Evolutionary conservation across 2,329 filamentous ascomycete genomes (phyloP), one percentile per base, ranked within the genome.

Genomic region (Zopfia rhizophila): DNA sequence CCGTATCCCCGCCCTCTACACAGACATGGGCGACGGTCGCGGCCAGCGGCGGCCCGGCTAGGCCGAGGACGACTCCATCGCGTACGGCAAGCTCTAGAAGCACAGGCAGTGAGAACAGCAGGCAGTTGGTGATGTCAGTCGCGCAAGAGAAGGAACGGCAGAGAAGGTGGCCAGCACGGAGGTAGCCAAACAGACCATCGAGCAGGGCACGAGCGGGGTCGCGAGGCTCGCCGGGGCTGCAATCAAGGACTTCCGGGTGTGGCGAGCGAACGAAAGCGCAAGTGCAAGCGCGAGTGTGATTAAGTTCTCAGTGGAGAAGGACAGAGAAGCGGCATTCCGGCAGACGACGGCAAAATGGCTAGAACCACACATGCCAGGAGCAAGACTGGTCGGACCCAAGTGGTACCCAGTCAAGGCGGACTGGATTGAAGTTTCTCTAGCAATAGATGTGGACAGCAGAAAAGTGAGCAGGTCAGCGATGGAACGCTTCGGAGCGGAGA

Each of bases 221-320:
- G 24, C 8, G 8, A 27, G 24, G 24, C 24, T 27, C 24, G 24
- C 24, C 24, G 24, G 24, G n/a, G 24, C 8, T n/a, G n/a, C 24
- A 27, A n/a, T 27, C 24, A 27, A 27, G 24, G 24, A 27, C 24
- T 27, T 27, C 8, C 24, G 24, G 8, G n/a, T 27, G n/a, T 27
- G 24, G n/a, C 24, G 24, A 8, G n/a, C 24, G n/a, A n/a, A 27
- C 24, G n/a, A n/a, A n/a, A n/a, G n/a, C n/a, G n/a, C n/a, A n/a
- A n/a, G n/a, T n/a, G n/a, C n/a, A 8, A 27, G n/a, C 8, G n/a
- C 24, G n/a, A 27, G 8, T 8, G 24, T n/a, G 8, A 27, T n/a
- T 27, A 27, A 27, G n/a, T 27, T 27, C 24, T 27, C n/a, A 27
- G 24, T 27, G 24, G 24, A 27, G 24, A n/a, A 27, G 24, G n/a